Evolutionary conservation across 1,284 basidiomycete genomes (phyloP), one percentile per base, ranked within the genome.

Genomic region (Dichomitus squalens): DNA sequence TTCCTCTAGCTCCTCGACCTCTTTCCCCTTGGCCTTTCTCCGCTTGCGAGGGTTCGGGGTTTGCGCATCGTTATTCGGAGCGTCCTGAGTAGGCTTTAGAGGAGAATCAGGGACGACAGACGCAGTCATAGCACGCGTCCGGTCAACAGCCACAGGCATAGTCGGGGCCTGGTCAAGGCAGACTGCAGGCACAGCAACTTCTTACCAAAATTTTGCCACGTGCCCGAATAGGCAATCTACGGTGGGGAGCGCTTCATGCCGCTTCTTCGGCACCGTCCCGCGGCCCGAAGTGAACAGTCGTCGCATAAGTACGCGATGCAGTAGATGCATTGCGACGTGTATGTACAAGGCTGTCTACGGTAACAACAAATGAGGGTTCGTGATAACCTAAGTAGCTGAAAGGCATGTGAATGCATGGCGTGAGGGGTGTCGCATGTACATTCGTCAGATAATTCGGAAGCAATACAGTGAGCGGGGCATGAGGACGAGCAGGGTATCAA

Each of bases 111-210:
- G 57, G 48, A 65, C 66, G 52, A 67, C 66, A 48, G 70, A 59
- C 55, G 70, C 70, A 62, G 69, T 67, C 69, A 70, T 69, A 52
- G 56, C 60, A 63, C 61, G 69, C 60, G 64, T 60, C 59, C 65
- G 52, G 64, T 68, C 68, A 60, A 69, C 68, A 58, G 69, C 64
- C 55, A 72, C 70, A 63, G 69, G 70, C 69, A 71, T 70, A 20
- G 56, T 52, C 55, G 58, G 49, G 55, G 35, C 49, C 40, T 50
- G 53, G 60, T 59, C 53, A 56, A 59, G 52, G 55, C 48, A 43
- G 50, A 53, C 58, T n/a, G 58, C 50, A 40, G 52, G 55, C 51
- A 61, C 56, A 61, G n/a, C 53, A 40, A 21, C 56, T 53, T 49
- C 55, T 58, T 56, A n/a, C 58, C 58, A 68, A 72, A 72, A 72